These are phyloP conservation scores for Calonectria honghensis DNA, from an alignment of 2,329 filamentous ascomycete genomes.

Conservation along the genomic window DNA sequence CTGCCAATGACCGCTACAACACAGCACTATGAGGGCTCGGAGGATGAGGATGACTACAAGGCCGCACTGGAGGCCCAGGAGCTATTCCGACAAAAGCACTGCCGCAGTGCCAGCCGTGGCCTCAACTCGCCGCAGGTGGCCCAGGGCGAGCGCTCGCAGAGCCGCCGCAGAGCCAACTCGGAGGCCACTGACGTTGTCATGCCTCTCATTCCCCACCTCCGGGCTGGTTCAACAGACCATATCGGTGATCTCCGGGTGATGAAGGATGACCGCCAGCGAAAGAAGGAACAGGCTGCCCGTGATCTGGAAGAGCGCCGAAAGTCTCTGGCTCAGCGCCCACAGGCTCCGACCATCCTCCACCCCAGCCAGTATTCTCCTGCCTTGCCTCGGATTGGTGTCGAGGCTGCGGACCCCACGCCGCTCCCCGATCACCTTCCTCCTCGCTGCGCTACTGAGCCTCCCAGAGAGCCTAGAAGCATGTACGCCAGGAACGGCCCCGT, in stretches of 20 bases:
- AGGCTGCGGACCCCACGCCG: constrained; percentile 65
- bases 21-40: constrained; percentile 66
- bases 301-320: constrained; percentile 92
- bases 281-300: constrained; percentile 85
- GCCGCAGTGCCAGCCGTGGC: constrained; percentile 69
- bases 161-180: constrained; percentile 58
- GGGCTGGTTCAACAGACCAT: constrained; percentile 67
- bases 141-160: constrained; percentile 63
- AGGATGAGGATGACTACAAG: constrained; percentile 79
- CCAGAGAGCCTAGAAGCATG: constrained; percentile 74
- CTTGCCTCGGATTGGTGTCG: constrained; percentile 59
- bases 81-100: constrained; percentile 73
- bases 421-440: constrained; percentile 67
- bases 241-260: constrained; percentile 73
- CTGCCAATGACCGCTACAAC: constrained; percentile 80
- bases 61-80: constrained; percentile 73
- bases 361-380: constrained; percentile 72
- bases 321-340: constrained; percentile 87
- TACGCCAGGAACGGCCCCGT: constrained; percentile 70
- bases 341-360: constrained; percentile 86
- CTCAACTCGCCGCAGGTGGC: constrained; percentile 60
- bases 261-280: constrained; percentile 77
- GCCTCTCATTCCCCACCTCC: constrained; percentile 55
- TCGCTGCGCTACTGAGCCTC: constrained; percentile 80
- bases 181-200: constrained; percentile 59